These are phyloP conservation scores for Niebla homalea DNA, from an alignment of 495 filamentous ascomycete genomes.

Conservation along the genomic window DNA sequence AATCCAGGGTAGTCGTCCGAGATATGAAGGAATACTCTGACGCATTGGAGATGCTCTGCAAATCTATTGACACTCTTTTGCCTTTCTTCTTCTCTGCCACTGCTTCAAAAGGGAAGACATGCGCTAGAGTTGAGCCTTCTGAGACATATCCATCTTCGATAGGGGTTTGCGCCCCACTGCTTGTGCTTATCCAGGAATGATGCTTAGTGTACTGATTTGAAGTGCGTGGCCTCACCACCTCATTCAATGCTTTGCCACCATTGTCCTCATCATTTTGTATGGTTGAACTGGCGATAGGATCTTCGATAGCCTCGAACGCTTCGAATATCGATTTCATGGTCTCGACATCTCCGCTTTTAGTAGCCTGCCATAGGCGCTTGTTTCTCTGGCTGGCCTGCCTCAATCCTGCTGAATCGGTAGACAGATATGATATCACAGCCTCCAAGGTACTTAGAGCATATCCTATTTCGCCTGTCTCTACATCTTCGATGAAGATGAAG, in stretches of 20 bases:
- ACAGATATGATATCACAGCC: constrained; percentile 83
- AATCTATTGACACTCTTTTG: constrained; percentile 82
- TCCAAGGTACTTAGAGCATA: constrained; percentile 96
- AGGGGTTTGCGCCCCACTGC: constrained; percentile 8
- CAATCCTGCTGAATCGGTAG: constrained; percentile 66
- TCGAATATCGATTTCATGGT: constrained; percentile 72
- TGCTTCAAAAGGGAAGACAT: constrained; percentile 82
- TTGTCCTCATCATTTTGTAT: constrained; percentile 21
- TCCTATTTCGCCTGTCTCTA: constrained; percentile 91
- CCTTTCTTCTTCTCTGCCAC: constrained; percentile 36
- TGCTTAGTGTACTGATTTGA: background rate
- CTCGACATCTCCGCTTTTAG: constrained; percentile 55
- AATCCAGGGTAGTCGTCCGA: constrained; percentile 60
- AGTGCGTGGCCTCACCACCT: background rate
- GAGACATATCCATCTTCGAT: constrained; percentile 23
- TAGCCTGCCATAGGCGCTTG: constrained; percentile 76
- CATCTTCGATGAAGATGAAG: constrained; percentile 94
- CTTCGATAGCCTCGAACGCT: constrained; percentile 21
- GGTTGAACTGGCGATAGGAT: background rate
- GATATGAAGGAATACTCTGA: constrained; percentile 68
- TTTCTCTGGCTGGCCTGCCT: constrained; percentile 77
- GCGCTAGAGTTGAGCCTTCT: constrained; percentile 55
- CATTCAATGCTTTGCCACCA: constrained; percentile 9
- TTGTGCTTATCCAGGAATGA: background rate
- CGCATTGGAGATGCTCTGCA: constrained; percentile 71